Conservation (phyloP, 2,329 filamentous ascomycete genomes). For the Pyricularia pennisetigena region DNA sequence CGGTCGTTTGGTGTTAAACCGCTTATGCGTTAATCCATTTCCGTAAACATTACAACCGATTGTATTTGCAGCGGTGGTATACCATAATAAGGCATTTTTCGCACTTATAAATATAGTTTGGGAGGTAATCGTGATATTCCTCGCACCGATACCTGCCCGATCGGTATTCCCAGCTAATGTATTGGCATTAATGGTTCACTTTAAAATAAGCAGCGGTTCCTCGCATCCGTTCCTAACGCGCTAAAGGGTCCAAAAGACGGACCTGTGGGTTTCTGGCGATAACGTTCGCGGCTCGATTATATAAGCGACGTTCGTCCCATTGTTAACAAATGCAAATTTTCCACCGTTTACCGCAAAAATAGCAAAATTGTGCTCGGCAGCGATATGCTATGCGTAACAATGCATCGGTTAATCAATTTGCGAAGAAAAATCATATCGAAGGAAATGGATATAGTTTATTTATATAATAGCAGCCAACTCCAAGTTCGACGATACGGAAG, state of each 20-base stretch:
- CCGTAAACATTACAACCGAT: background rate
- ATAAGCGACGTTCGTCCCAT: background rate
- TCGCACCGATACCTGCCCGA: background rate
- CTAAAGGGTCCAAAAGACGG: background rate
- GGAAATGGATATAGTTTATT: conserved; percentile 23
- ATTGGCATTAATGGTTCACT: background rate
- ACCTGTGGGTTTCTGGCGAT: background rate
- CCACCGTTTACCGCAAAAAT: background rate
- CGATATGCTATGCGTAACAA: background rate
- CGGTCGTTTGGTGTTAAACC: too few relatives aligned
- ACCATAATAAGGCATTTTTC: background rate
- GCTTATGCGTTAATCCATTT: background rate
- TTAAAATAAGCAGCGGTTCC: background rate
- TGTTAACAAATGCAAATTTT: conserved; percentile 7
- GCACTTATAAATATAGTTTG: background rate
- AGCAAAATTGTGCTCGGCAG: background rate
- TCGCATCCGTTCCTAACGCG: background rate
- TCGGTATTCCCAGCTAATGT: background rate
- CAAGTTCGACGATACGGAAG: background rate
- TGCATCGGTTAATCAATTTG: background rate
- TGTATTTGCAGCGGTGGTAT: background rate
- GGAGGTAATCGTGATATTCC: background rate
- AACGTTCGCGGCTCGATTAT: background rate
- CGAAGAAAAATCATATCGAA: background rate
- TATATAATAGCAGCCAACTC: background rate